Evolutionary conservation across 2,329 filamentous ascomycete species (phyloP).

Genomic region (Hortaea werneckii): DNA sequence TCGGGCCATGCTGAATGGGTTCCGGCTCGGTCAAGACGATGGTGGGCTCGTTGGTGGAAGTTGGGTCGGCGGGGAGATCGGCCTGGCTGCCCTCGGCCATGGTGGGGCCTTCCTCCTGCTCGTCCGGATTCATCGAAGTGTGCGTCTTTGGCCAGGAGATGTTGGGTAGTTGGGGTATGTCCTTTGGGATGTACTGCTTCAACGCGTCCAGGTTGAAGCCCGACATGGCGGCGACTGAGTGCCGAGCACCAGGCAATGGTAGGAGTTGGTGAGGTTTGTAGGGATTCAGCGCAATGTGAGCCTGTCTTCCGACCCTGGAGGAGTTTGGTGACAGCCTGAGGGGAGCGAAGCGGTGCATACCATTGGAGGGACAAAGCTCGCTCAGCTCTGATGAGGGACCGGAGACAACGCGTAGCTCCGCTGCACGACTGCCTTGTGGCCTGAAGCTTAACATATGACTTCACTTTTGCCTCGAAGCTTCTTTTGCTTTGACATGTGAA

Average conservation of each 20-base stretch:
- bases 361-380: too few species aligned
- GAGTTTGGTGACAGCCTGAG: too few species aligned
- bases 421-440: background rate
- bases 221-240: slow-evolving; percentile 12
- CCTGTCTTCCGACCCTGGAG: too few species aligned
- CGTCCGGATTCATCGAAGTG: slow-evolving; percentile 11
- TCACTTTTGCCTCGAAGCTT: background rate
- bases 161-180: slow-evolving; percentile 14
- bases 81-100: background rate
- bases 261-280: too few species aligned
- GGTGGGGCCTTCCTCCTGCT: slow-evolving; percentile 8
- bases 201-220: slow-evolving; percentile 23
- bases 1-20: slow-evolving; percentile 22
- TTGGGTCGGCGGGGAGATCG: slow-evolving; percentile 1
- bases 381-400: too few species aligned
- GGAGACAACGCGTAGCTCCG: too few species aligned
- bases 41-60: slow-evolving; percentile 1
- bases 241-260: too few species aligned
- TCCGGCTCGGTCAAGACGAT: slow-evolving; percentile 19
- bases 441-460: background rate
- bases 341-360: too few species aligned
- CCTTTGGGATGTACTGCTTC: slow-evolving; percentile 15
- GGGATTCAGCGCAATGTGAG: too few species aligned
- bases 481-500: background rate
- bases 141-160: slow-evolving; percentile 15